These are phyloP conservation scores for Nothophytophthora sp. DNA, from an alignment of 352 stramenopile species.

Conservation along the genomic window DNA sequence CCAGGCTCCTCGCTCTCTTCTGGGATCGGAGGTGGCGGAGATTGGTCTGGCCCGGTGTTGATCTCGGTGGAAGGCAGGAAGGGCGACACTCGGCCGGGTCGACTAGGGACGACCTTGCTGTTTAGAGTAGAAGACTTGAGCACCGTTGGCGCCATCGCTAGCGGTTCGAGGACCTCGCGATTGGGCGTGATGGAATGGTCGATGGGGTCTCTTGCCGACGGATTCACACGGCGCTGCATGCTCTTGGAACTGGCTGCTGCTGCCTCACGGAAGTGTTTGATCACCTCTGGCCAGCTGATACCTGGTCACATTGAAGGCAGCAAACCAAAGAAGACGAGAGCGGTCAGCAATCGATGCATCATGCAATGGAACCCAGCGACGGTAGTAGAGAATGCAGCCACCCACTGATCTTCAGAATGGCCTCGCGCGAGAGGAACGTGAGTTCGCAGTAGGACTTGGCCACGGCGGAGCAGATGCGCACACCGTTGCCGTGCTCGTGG, in stretches of 20 bases:
- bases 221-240: slow-evolving; percentile 39
- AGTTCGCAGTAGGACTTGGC: slow-evolving; percentile 79
- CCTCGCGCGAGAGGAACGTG: slow-evolving; percentile 77
- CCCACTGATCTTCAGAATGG: slow-evolving; percentile 75
- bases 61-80: slow-evolving; percentile 17
- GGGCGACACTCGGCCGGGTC: slow-evolving; percentile 13
- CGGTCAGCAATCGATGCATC: not conserved
- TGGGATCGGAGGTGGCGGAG: slow-evolving; percentile 11
- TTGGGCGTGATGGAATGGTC: slow-evolving; percentile 2
- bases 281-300: slow-evolving; percentile 69
- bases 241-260: slow-evolving; percentile 42
- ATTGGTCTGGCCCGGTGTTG: slow-evolving; percentile 1
- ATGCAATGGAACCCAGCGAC: not conserved
- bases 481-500: slow-evolving; percentile 72
- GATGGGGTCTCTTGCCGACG: slow-evolving; percentile 10
- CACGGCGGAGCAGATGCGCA: slow-evolving; percentile 82
- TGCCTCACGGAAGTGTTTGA: slow-evolving; percentile 60
- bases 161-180: slow-evolving; percentile 9
- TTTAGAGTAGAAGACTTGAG: slow-evolving; percentile 34
- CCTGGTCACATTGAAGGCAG: slow-evolving; percentile 24
- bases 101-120: slow-evolving; percentile 13
- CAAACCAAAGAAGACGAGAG: not conserved
- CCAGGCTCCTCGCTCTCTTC: slow-evolving; percentile 17
- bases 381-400: slow-evolving; percentile 1
- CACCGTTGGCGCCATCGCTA: slow-evolving; percentile 27